Percentiles rank a stretch among this genome's conserved stretches.
phyloP scores from a whole-genome alignment of 225 moss, liverwort and hornwort species.

The Rhytidiadelphus loreus region DNA sequence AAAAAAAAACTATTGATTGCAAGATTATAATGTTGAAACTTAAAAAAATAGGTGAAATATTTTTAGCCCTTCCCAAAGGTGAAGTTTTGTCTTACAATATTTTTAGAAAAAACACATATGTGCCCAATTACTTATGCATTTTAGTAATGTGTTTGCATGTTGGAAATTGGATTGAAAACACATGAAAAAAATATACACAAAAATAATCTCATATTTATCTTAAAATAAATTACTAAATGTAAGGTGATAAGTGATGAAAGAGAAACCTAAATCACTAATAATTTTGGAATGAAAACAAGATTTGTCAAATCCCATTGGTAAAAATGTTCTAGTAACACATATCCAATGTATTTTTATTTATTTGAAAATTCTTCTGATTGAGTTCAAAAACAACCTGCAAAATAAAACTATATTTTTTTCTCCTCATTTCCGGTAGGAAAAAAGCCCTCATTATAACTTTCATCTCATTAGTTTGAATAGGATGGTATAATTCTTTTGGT shows the following conservation, averaged over 20 bases:
- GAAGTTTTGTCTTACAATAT: neutral
- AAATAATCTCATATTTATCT: neutral
- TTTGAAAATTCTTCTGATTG: no score
- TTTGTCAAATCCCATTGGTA: no score
- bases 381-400: neutral
- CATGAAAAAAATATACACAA: neutral
- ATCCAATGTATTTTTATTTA: no score
- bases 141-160: neutral
- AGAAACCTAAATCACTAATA: no score
- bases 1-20: neutral
- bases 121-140: neutral
- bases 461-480: fast-evolving
- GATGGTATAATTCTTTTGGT: neutral
- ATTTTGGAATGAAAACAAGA: no score
- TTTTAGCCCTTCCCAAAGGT: neutral
- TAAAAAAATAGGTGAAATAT: neutral
- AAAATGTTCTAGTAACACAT: no score
- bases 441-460: neutral
- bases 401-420: neutral
- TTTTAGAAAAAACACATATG: neutral
- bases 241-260: neutral
- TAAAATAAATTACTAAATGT: neutral
- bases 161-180: neutral
- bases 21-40: neutral
- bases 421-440: neutral